Conservation (phyloP, 1,284 basidiomycete genomes). For the Austroboletus olivaceoglutinosus region DNA sequence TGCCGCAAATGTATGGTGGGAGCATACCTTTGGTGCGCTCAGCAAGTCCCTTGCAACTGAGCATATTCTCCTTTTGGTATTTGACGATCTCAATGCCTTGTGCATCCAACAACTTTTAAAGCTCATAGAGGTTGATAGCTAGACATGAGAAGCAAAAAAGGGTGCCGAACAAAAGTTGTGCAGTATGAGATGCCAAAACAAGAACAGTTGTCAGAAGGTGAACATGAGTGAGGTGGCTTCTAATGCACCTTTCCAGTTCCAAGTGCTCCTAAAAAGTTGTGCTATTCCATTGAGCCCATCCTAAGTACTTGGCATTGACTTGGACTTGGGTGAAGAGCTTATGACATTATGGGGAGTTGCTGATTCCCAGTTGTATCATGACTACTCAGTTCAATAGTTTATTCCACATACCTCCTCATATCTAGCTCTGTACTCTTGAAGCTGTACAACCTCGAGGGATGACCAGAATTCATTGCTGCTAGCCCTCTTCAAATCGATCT, state of each 20-base stretch:
- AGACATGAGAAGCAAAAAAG: background rate
- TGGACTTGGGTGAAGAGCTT: background rate
- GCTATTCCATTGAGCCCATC: conserved; percentile 46
- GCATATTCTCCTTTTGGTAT: conserved; percentile 93
- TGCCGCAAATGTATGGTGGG: conserved; percentile 9
- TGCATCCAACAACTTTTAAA: conserved; percentile 89
- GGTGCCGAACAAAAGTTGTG: background rate
- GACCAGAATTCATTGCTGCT: too few relatives aligned
- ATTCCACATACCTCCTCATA: too few relatives aligned
- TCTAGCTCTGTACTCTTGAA: too few relatives aligned
- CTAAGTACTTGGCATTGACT: background rate
- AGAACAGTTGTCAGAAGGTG: background rate
- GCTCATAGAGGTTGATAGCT: conserved; percentile 86
- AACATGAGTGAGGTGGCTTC: conserved; percentile 1
- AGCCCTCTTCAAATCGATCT: too few relatives aligned
- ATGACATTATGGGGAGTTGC: background rate
- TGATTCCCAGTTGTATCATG: too few relatives aligned
- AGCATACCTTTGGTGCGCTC: conserved; percentile 86
- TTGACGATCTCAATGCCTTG: conserved; percentile 95
- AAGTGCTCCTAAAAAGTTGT: conserved; percentile 84
- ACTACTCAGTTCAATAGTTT: too few relatives aligned
- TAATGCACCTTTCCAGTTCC: conserved; percentile 80
- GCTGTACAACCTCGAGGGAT: too few relatives aligned
- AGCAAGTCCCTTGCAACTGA: conserved; percentile 89
- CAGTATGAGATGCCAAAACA: background rate